A percentile compares a stretch with the other conserved stretches of the same genome.
Conservation (phyloP, 164 flowering plant species). For the Warburgia ugandensis region DNA sequence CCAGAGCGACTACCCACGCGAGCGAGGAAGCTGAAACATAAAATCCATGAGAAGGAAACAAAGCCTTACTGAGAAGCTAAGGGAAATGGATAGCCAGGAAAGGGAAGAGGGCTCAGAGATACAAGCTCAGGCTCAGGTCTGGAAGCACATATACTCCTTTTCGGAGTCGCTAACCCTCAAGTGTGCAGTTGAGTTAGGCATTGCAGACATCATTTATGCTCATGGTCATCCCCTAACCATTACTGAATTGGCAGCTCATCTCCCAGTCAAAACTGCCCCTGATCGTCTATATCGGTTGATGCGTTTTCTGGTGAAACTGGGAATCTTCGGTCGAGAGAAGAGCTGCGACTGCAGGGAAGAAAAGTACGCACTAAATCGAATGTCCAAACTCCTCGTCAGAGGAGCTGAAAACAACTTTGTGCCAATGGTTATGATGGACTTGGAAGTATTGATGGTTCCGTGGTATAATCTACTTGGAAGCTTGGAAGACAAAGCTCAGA, state of each 20-base stretch:
- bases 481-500: background rate
- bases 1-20: no score
- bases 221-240: background rate
- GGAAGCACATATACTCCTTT: no score
- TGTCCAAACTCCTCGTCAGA: background rate
- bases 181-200: no score
- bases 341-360: background rate
- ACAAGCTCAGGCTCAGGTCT: no score
- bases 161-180: no score
- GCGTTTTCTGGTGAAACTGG: background rate
- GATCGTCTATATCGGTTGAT: background rate
- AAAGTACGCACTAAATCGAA: background rate
- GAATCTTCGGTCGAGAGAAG: background rate
- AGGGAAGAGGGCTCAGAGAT: no score
- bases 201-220: no score
- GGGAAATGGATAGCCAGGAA: no score
- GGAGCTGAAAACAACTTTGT: background rate
- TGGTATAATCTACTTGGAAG: constrained; percentile 3
- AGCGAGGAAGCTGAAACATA: no score
- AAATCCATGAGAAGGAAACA: no score
- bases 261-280: background rate
- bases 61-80: no score
- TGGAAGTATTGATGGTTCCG: background rate
- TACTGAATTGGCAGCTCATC: background rate
- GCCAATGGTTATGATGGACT: background rate